Base-by-base conservation (phyloP, 805 yeast species). In the Metschnikowia borealis region DNA sequence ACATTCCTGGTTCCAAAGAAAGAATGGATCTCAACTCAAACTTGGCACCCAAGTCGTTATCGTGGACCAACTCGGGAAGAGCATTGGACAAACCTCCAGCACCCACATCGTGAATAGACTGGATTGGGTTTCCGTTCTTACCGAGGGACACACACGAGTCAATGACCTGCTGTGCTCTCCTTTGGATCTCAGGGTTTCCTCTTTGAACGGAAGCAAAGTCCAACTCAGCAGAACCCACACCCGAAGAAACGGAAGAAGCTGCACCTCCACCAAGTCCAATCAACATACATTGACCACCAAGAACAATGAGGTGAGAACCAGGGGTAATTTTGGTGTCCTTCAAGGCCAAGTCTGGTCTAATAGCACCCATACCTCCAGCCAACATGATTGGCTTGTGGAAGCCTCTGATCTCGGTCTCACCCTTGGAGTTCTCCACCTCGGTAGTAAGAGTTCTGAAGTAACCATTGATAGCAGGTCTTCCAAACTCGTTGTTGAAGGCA, bases 251-350 rank as follows among this genome's bases (percentile, higher is more conserved):
- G 13, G 96, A 88, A 2, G 99, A 94, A 5, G 99, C 99, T 38
- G 99, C 99, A 73, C 99, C 99, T 63, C 99, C 99, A 65, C 99
- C 99, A 51, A 94, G 80, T 63, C 99, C 99, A 70, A 94, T 94
- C 62, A 94, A 80, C 98, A 94, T 92, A 18, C 89, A 88, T 62
- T 91, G 96, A 52, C 99, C 99, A 66, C 99, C 99, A 44, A 94
- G 80, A 31, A 94, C 99, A 63, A 94, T 88, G 55, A 94, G 78
- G 49, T 85, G 82, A 15, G 97, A 83, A 26, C 97, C 97, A 29
- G 98, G 95, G 2, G 96, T 88, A 59, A 94, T 89, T 53, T 82
- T 85, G 51, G 83, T 82, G 68, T 89, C 86, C 70, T 94, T 94
- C 58, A 94, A 76, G 6, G 98, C 91, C 63, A 91, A 82, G 56